Evolutionary conservation across 1,284 basidiomycete genomes (phyloP).

Genomic region (Xanthoconium separans): DNA sequence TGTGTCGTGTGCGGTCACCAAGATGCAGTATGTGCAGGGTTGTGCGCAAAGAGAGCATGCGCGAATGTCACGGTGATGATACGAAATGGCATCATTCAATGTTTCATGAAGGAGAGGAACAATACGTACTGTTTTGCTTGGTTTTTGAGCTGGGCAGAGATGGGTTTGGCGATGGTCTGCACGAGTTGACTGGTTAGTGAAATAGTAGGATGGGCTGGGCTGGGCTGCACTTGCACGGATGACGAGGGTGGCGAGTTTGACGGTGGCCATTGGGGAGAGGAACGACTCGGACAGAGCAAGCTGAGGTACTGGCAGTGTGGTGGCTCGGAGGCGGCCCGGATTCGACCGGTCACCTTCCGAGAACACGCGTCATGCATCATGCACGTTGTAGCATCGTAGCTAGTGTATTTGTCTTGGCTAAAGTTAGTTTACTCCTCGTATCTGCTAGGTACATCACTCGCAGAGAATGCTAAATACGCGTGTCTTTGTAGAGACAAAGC

Average conservation of each 20-base stretch:
- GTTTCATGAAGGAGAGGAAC: background rate
- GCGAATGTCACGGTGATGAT: background rate
- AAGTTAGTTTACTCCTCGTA: too few species aligned
- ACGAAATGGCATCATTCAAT: background rate
- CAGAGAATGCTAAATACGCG: too few species aligned
- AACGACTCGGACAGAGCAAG: too few species aligned
- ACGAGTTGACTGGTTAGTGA: background rate
- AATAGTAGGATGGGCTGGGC: background rate
- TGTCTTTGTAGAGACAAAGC: too few species aligned
- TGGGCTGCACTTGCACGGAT: constrained; percentile 53
- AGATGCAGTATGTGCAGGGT: background rate
- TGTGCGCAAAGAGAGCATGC: background rate
- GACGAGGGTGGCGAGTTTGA: constrained; percentile 64
- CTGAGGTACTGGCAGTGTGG: background rate
- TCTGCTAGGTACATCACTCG: too few species aligned
- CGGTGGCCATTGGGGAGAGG: constrained; percentile 54
- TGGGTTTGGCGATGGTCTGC: constrained; percentile 85
- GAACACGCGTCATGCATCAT: too few species aligned
- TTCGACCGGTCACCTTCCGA: too few species aligned
- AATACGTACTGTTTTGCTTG: constrained; percentile 74
- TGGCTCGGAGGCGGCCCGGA: background rate
- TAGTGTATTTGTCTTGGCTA: too few species aligned
- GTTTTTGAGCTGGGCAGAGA: constrained; percentile 69
- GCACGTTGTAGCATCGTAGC: too few species aligned
- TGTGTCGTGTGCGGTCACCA: background rate